These are phyloP conservation scores for Biscogniauxia mediterranea DNA, from an alignment of 2,329 filamentous ascomycete genomes.

Conservation along the genomic window DNA sequence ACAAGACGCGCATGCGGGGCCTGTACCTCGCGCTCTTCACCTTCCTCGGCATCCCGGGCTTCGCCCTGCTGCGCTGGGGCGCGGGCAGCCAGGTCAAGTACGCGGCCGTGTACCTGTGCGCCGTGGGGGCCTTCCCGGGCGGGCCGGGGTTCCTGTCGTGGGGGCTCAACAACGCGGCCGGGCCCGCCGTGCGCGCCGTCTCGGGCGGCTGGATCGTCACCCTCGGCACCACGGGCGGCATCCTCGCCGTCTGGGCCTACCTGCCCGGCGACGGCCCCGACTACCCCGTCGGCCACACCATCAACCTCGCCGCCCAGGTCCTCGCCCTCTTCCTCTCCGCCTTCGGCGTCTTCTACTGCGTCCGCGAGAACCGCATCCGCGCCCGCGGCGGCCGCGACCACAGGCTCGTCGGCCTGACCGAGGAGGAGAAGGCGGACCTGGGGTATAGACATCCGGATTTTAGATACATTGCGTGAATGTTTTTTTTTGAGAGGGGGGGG, in stretches of 20 bases:
- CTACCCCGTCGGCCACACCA: slow-evolving; percentile 51
- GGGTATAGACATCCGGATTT: slow-evolving; percentile 56
- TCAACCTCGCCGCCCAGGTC: slow-evolving; percentile 54
- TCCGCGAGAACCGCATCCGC: slow-evolving; percentile 51
- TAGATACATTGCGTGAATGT: slow-evolving; percentile 47
- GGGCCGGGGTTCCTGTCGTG: slow-evolving; percentile 58
- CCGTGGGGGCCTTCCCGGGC: slow-evolving; percentile 55
- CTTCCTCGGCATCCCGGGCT: slow-evolving; percentile 47
- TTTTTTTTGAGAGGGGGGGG: too few relatives aligned
- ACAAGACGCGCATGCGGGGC: slow-evolving; percentile 42
- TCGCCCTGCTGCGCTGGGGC: slow-evolving; percentile 49
- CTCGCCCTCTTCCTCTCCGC: slow-evolving; percentile 42
- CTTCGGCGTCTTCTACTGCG: slow-evolving; percentile 51
- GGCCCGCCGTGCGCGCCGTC: slow-evolving; percentile 55
- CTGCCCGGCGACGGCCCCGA: slow-evolving; percentile 43
- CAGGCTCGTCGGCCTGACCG: slow-evolving; percentile 47
- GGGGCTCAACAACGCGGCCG: slow-evolving; percentile 58
- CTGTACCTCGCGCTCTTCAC: slow-evolving; percentile 41
- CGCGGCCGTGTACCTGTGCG: slow-evolving; percentile 54
- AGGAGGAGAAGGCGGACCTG: slow-evolving; percentile 45
- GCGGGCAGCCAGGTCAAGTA: slow-evolving; percentile 37
- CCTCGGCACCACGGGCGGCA: slow-evolving; percentile 55
- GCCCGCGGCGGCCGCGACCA: slow-evolving; percentile 47
- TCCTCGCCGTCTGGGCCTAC: slow-evolving; percentile 58
- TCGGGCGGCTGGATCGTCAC: slow-evolving; percentile 54